These are phyloP conservation scores for Emericellopsis atlantica DNA, from an alignment of 2,329 filamentous ascomycete species.

Conservation along the genomic window DNA sequence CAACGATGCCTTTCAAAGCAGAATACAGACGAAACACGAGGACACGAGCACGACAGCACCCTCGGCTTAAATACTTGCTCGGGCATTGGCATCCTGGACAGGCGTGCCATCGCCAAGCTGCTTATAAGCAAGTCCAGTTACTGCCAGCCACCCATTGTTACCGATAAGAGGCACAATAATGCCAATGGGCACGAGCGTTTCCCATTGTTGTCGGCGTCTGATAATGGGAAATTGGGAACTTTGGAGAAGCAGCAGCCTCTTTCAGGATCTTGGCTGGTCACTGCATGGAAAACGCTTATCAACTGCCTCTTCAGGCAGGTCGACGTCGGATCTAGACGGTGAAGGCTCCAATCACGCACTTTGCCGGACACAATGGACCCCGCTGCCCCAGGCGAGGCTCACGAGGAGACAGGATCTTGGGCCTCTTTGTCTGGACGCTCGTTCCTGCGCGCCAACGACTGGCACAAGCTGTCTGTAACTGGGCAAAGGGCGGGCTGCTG, in stretches of 20 bases:
- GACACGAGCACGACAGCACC: neutral
- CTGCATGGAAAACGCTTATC: neutral
- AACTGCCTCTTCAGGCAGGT: conserved; percentile 4
- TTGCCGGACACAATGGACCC: too few relatives aligned
- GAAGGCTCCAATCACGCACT: too few relatives aligned
- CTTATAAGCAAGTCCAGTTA: neutral
- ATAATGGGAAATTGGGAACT: neutral
- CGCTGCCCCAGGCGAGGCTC: too few relatives aligned
- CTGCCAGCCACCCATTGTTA: neutral
- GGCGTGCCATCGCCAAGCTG: neutral
- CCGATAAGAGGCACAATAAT: neutral
- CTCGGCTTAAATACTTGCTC: neutral
- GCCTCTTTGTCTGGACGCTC: too few relatives aligned
- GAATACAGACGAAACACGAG: neutral
- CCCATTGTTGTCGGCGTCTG: neutral
- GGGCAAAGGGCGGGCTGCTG: too few relatives aligned
- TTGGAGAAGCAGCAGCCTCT: neutral
- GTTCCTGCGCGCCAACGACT: too few relatives aligned
- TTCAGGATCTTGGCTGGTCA: neutral
- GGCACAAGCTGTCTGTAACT: too few relatives aligned
- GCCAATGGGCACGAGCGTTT: neutral
- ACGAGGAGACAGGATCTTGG: too few relatives aligned
- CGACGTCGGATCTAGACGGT: neutral
- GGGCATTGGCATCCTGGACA: neutral
- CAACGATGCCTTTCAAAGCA: neutral